Evolutionary conservation across 148 eudicot species (phyloP).

Genomic region (Cornus controversa): DNA sequence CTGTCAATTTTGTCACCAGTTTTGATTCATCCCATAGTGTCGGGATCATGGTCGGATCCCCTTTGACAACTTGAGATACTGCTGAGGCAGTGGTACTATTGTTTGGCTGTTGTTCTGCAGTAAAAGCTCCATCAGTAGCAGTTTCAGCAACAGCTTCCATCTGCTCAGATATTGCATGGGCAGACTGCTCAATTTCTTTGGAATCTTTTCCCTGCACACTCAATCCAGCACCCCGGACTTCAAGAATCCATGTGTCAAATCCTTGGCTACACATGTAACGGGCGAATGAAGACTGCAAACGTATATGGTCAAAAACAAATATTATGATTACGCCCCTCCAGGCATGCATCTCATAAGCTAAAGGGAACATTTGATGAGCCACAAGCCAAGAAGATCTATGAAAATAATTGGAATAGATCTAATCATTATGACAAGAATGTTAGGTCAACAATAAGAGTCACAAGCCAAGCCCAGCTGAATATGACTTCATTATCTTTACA

Average conservation of each 20-base stretch:
- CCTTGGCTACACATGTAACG: constrained; percentile 98
- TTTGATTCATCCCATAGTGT: constrained; percentile 72
- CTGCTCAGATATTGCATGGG: constrained; percentile 53
- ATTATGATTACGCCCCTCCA: background rate
- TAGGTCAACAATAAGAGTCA: background rate
- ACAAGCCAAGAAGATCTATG: background rate
- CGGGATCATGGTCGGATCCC: constrained; percentile 39
- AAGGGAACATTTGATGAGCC: background rate
- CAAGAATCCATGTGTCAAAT: constrained; percentile 97
- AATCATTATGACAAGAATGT: background rate
- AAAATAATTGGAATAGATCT: background rate
- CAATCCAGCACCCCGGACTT: constrained; percentile 96
- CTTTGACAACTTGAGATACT: constrained; percentile 41
- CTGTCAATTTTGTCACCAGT: constrained; percentile 66
- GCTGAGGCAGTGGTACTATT: constrained; percentile 23
- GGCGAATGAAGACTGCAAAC: constrained; percentile 90
- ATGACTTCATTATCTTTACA: background rate
- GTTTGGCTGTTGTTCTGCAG: constrained; percentile 29
- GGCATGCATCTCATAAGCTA: constrained; percentile 3
- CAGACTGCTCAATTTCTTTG: constrained; percentile 61
- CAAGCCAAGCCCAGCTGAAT: background rate
- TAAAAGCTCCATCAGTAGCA: constrained; percentile 38
- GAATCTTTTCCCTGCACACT: constrained; percentile 55
- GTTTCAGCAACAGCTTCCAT: constrained; percentile 72
- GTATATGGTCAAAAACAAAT: background rate